A percentile compares a stretch with the other conserved stretches of the same genome.
phyloP scores from a whole-genome alignment of 305 asterid species.

The Nicotiana rustica region DNA sequence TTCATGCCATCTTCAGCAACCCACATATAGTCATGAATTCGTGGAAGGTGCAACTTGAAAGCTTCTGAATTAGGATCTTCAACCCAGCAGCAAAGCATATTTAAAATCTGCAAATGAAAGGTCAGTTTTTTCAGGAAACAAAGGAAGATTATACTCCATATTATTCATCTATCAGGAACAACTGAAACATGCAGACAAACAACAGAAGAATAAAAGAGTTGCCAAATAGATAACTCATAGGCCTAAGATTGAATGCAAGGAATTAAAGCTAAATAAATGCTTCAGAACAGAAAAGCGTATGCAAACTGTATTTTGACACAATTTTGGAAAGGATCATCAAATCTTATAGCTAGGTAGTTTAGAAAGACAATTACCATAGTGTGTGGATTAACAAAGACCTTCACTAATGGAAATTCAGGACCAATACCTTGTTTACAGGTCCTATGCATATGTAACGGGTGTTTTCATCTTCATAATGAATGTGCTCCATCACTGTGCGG shows the following conservation, averaged over 20 bases:
- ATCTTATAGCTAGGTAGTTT: slow-evolving; percentile 27
- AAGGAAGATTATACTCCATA: slow-evolving; percentile 23
- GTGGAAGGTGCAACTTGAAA: slow-evolving; percentile 89
- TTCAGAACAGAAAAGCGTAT: neutral
- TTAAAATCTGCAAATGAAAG: slow-evolving; percentile 61
- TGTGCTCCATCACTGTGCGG: slow-evolving; percentile 78
- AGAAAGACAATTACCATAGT: slow-evolving; percentile 8
- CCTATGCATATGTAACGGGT: slow-evolving; percentile 97
- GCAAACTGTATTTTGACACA: slow-evolving; percentile 8
- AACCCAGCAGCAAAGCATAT: slow-evolving; percentile 98
- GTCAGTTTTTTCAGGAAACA: neutral
- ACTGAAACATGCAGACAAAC: slow-evolving; percentile 17
- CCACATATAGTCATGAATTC: slow-evolving; percentile 91
- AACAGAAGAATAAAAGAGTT: slow-evolving; percentile 28
- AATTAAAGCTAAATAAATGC: slow-evolving; percentile 25
- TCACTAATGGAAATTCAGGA: slow-evolving; percentile 1
- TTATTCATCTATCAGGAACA: slow-evolving; percentile 22
- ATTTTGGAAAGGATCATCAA: slow-evolving; percentile 28
- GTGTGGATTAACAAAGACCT: neutral
- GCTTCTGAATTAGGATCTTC: slow-evolving; percentile 96
- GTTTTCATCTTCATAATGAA: slow-evolving; percentile 98
- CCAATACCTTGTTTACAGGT: slow-evolving; percentile 91
- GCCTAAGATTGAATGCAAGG: neutral
- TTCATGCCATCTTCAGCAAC: slow-evolving; percentile 99
- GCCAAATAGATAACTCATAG: slow-evolving; percentile 5